Conservation (phyloP, 768 basidiomycete genomes). For the Pleurotus sapidus region DNA sequence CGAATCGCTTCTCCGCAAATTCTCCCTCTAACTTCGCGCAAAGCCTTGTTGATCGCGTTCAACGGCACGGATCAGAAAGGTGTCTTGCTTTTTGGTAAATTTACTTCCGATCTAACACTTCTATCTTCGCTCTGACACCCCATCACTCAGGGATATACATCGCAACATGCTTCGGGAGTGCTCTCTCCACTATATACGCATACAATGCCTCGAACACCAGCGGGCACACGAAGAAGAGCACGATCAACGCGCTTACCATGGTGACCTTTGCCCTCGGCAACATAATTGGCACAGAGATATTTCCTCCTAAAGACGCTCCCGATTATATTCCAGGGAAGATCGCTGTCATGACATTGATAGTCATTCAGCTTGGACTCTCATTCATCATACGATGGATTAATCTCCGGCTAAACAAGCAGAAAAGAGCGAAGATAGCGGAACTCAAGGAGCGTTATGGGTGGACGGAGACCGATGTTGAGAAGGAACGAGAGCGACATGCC, state of each 20-base stretch:
- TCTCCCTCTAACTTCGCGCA: not conserved
- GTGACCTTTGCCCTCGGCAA: slow-evolving; percentile 55
- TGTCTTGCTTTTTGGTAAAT: slow-evolving; percentile 49
- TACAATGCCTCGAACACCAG: slow-evolving; percentile 65
- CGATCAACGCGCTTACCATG: slow-evolving; percentile 59
- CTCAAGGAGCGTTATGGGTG: slow-evolving; percentile 48
- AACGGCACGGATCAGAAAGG: slow-evolving; percentile 47
- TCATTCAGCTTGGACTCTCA: slow-evolving; percentile 46
- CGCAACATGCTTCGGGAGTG: slow-evolving; percentile 55
- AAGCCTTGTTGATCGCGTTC: slow-evolving; percentile 53
- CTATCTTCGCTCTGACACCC: not conserved
- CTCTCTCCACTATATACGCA: slow-evolving; percentile 57
- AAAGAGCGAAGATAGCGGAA: slow-evolving; percentile 35
- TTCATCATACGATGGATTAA: slow-evolving; percentile 54
- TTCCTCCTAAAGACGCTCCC: slow-evolving; percentile 60
- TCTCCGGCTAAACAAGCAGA: slow-evolving; percentile 48
- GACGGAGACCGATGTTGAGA: slow-evolving; percentile 54
- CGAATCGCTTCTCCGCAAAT: slow-evolving; percentile 5
- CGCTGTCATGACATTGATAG: slow-evolving; percentile 59
- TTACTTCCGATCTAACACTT: too few relatives aligned
- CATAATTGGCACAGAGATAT: slow-evolving; percentile 61
- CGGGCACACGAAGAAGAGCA: slow-evolving; percentile 69
- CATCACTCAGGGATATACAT: slow-evolving; percentile 41
- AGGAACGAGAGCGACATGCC: slow-evolving; percentile 57
- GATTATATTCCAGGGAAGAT: slow-evolving; percentile 66